These are phyloP conservation scores for Alternaria postmessia DNA, from an alignment of 2,329 filamentous ascomycete species.

Conservation along the genomic window DNA sequence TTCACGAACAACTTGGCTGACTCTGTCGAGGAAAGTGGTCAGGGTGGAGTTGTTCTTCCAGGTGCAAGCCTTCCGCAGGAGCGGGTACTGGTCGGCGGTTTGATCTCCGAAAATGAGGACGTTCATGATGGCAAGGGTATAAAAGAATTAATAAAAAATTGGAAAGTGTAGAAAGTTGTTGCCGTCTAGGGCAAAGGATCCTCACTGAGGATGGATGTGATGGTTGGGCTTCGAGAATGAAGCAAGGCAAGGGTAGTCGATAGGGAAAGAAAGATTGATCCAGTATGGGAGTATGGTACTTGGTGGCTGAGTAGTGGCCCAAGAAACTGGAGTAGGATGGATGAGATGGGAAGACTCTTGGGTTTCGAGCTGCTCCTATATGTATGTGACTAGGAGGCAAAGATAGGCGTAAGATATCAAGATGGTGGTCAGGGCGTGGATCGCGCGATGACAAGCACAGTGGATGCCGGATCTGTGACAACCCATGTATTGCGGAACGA, in stretches of 20 bases:
- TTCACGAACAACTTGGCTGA: conserved; percentile 64
- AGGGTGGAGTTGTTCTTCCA: conserved; percentile 65
- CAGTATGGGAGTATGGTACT: conserved; percentile 19
- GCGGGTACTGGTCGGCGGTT: conserved; percentile 71
- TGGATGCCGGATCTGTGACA: conserved; percentile 50
- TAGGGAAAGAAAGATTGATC: conserved; percentile 23
- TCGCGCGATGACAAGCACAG: conserved; percentile 48
- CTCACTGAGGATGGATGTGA: conserved; percentile 8
- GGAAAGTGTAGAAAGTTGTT: conserved; percentile 6
- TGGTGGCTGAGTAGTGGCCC: conserved; percentile 29
- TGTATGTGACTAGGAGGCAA: conserved; percentile 40
- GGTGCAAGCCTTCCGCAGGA: conserved; percentile 61
- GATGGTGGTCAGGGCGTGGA: conserved; percentile 41
- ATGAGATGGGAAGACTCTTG: conserved; percentile 29
- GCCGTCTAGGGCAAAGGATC: conserved; percentile 13
- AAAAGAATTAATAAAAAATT: conserved; percentile 27
- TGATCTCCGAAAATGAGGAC: conserved; percentile 75
- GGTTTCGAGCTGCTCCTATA: conserved; percentile 44
- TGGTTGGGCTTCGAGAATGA: conserved; percentile 10
- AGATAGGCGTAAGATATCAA: conserved; percentile 36
- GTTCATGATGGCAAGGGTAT: conserved; percentile 52
- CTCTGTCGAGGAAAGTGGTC: conserved; percentile 68
- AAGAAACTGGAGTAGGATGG: conserved; percentile 36
- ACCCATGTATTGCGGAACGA: conserved; percentile 51
- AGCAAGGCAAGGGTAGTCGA: conserved; percentile 19